Conservation (phyloP, 371 early-diverging fungal genomes). For the Entomophthora muscae region DNA sequence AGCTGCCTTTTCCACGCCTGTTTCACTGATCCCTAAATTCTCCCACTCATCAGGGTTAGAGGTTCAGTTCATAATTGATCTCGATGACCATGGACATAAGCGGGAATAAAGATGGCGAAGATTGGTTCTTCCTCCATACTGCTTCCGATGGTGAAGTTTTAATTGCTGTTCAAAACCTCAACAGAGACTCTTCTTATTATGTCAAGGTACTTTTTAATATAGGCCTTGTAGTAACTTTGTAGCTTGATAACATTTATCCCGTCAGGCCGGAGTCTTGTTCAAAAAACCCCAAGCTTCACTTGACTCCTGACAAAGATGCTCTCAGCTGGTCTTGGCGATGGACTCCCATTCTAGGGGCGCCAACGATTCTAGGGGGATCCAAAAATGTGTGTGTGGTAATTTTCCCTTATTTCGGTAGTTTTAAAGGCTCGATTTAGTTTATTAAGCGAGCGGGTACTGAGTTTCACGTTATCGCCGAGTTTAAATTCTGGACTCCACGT, state of each 20-base stretch:
- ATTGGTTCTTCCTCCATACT: conserved; percentile 6
- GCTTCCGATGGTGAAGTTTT: background rate
- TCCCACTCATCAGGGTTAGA: background rate
- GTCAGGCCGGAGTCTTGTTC: background rate
- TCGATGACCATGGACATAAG: background rate
- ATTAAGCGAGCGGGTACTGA: background rate
- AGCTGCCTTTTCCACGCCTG: background rate
- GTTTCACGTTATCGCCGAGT: background rate
- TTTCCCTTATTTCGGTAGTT: background rate
- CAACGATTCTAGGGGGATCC: background rate
- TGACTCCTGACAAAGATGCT: background rate
- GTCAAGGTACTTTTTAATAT: background rate
- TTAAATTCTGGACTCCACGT: background rate
- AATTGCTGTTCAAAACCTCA: background rate
- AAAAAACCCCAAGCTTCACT: background rate
- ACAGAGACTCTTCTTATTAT: background rate
- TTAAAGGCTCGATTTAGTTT: conserved; percentile 2
- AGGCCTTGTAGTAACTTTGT: background rate
- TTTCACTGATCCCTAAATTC: background rate
- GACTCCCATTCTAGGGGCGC: background rate
- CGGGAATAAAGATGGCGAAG: background rate
- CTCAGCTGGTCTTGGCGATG: conserved; percentile 4
- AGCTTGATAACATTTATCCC: conserved; percentile 2
- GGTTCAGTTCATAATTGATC: background rate
- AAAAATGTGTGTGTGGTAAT: conserved; percentile 8